phyloP scores from a whole-genome alignment of 1,139 yeast genomes.

The Debaryomyces fabryi region DNA sequence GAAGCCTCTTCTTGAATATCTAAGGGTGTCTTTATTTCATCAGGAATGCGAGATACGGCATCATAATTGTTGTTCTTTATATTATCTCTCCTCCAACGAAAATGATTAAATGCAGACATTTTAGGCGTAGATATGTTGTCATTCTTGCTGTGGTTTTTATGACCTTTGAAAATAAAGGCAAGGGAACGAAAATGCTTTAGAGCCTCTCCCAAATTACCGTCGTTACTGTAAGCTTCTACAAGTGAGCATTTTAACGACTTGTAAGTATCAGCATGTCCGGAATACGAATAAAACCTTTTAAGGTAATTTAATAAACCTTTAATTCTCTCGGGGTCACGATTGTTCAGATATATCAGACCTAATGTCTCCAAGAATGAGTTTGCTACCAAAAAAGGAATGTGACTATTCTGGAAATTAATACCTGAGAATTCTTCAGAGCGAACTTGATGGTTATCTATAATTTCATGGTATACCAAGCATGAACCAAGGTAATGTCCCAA shows the following conservation, averaged over 20 bases:
- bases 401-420: constrained; percentile 10
- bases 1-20: constrained; percentile 26
- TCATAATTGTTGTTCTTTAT: constrained; percentile 19
- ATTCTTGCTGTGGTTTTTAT: constrained; percentile 11
- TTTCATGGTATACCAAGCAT: constrained; percentile 37
- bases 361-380: constrained; percentile 29
- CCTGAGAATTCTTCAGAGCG: constrained; percentile 23
- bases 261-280: constrained; percentile 31
- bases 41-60: constrained; percentile 14
- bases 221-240: constrained; percentile 36
- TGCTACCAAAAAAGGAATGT: constrained; percentile 37
- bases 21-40: constrained; percentile 16
- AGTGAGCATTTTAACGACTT: constrained; percentile 28
- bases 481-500: constrained; percentile 36
- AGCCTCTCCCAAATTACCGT: constrained; percentile 27
- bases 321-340: constrained; percentile 29
- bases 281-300: constrained; percentile 41
- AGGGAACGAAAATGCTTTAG: constrained; percentile 29
- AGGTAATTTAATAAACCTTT: constrained; percentile 38
- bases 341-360: constrained; percentile 31
- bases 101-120: constrained; percentile 22
- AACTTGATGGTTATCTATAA: constrained; percentile 30
- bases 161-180: constrained; percentile 19
- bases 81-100: constrained; percentile 30
- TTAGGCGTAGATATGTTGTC: constrained; percentile 8